Percentiles rank a stretch among this genome's conserved stretches.
These are phyloP conservation scores for barley (Hordeum vulgare) DNA, from an alignment of 176 grass and related monocot genomes.

Conservation along the genomic window MorexV3_pseudomolecules_assembly NC_058523.1:487931671-487932170, in stretches of 20 bases:
- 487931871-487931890: not conserved
- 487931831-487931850: not conserved
- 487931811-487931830: not conserved
- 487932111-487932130: constrained; percentile 11
- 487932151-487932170: constrained; percentile 3
- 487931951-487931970: not conserved
- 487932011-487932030: constrained; percentile 9
- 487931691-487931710: no score
- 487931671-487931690: no score
- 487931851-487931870: constrained; percentile 1
- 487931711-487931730: no score
- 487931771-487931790: not conserved
- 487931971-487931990: not conserved
- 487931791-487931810: not conserved
- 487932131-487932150: constrained; percentile 11
- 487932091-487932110: constrained; percentile 20
- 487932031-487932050: not conserved
- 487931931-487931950: constrained; percentile 8
- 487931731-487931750: no score
- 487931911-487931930: constrained; percentile 1
- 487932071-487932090: constrained; percentile 16
- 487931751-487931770: no score
- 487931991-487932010: not conserved
- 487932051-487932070: not conserved
- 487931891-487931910: not conserved